A percentile compares a stretch with the other conserved stretches of the same genome.
These are phyloP conservation scores for Cystofilobasidium bisporidii DNA, from an alignment of 768 basidiomycete species.

Conservation along the genomic window DNA sequence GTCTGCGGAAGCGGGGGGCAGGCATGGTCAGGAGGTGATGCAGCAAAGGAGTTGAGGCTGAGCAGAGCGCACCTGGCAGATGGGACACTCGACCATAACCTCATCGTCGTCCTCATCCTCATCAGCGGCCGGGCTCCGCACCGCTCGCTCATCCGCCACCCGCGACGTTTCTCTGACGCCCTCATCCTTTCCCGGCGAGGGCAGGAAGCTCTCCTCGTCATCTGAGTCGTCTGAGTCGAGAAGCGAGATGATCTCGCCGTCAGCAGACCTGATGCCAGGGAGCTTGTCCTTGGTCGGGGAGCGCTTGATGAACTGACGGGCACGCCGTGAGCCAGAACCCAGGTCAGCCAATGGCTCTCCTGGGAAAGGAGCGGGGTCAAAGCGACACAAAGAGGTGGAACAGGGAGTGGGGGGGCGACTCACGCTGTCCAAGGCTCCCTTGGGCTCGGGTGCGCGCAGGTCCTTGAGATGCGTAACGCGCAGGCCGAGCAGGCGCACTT, in stretches of 20 bases:
- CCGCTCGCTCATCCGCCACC: background rate
- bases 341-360: background rate
- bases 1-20: slow-evolving; percentile 30
- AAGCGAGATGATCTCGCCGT: background rate
- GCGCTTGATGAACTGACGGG: slow-evolving; percentile 38
- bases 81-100: background rate
- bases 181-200: slow-evolving; percentile 4
- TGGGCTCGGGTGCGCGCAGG: slow-evolving; percentile 50
- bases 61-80: slow-evolving; percentile 14
- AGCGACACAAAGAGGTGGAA: too few relatives aligned
- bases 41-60: slow-evolving; percentile 12
- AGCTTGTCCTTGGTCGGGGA: slow-evolving; percentile 45
- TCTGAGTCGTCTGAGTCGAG: slow-evolving; percentile 15
- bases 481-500: slow-evolving; percentile 75
- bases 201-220: background rate
- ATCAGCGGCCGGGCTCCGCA: background rate
- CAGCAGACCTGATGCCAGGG: slow-evolving; percentile 27
- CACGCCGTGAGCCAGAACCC: slow-evolving; percentile 57
- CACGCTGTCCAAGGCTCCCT: slow-evolving; percentile 64
- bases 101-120: background rate
- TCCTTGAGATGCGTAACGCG: slow-evolving; percentile 84
- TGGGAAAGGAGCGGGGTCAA: background rate
- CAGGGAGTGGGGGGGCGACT: too few relatives aligned
- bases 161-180: background rate
- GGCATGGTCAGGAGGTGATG: slow-evolving; percentile 16